Evolutionary conservation across 2,329 filamentous ascomycete species (phyloP), one percentile per base, ranked within the genome.

Genomic region (Colletotrichum scovillei): DNA sequence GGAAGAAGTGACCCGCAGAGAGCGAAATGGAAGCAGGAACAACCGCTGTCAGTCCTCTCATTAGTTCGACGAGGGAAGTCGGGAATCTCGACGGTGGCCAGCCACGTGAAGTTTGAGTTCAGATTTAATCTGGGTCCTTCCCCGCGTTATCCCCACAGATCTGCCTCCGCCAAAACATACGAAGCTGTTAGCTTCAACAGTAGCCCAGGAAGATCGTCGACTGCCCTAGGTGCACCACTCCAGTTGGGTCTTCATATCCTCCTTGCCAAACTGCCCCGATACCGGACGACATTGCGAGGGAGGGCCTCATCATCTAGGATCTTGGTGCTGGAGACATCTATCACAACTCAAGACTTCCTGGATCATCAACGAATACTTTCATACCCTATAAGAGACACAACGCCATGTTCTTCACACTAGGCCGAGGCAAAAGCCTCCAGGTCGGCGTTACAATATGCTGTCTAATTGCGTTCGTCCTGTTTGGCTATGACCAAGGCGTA

Each of bases 401-500:
- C 42, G 53, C 7, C n/a, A 67, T 67, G 65, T 19, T 65, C n/a
- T 72, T 72, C 19, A 64, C 24, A 16, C 67, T 74, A 6, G 67
- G 67, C 0, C 57, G 72, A 0, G 67, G 72, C 57, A 71, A 59
- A 19, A 28, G 56, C 49, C 72, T 72, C 1, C 72, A 74, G 24
- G 19, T 16, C 7, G 67, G 72, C 1, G 52, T 74, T 0, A 74
- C 67, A 2, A 42, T 67, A 19, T 74, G 72, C 24, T 74, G 67
- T 32, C 14, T 71, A 0, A 69, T 70, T 1, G 77, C 78, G 1
- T 81, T 82, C 60, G 77, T 81, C 4, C 77, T 82, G 2, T 82
- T 82, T 72, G 86, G 85, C 2, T 88, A 88, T 57, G 86, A 88
- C 35, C 86, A 88, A 75, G 86, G 85, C 26, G 60, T 87, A 0